Conservation (phyloP, 176 grass and related monocot species). For the Typha latifolia region DNA sequence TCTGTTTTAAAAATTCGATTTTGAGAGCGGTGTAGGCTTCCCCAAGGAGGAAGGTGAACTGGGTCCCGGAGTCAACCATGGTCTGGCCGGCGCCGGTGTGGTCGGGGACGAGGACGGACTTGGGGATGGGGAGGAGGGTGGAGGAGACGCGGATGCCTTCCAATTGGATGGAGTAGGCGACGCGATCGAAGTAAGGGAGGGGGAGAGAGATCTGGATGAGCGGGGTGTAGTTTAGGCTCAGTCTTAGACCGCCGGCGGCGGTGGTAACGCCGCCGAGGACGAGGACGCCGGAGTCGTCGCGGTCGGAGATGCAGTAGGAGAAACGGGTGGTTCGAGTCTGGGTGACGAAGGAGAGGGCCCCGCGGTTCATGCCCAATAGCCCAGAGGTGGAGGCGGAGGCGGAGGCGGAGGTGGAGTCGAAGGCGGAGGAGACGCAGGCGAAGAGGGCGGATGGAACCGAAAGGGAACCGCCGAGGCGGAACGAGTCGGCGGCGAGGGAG, state of each 20-base stretch:
- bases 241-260: neutral
- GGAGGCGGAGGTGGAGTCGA: slow-evolving; percentile 22
- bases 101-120: slow-evolving; percentile 58
- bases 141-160: slow-evolving; percentile 62
- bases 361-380: slow-evolving; percentile 79
- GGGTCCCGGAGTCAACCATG: slow-evolving; percentile 74
- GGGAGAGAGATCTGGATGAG: slow-evolving; percentile 51
- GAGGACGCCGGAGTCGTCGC: slow-evolving; percentile 45
- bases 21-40: slow-evolving; percentile 60
- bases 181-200: slow-evolving; percentile 74
- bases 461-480: slow-evolving; percentile 30
- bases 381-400: slow-evolving; percentile 23
- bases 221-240: slow-evolving; percentile 59
- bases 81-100: slow-evolving; percentile 87
- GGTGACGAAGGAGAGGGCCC: slow-evolving; percentile 65
- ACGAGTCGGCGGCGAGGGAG: slow-evolving; percentile 41
- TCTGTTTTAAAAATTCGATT: slow-evolving; percentile 44
- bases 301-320: slow-evolving; percentile 61
- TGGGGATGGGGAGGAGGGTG: slow-evolving; percentile 52
- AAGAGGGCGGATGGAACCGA: slow-evolving; percentile 32
- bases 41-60: slow-evolving; percentile 78
- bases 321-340: slow-evolving; percentile 56
- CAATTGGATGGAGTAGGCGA: slow-evolving; percentile 74
- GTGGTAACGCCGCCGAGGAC: slow-evolving; percentile 39
- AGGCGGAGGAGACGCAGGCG: slow-evolving; percentile 56